Conservation (phyloP, 1,139 yeast species). For the Suhomyces atakaporum region DNA sequence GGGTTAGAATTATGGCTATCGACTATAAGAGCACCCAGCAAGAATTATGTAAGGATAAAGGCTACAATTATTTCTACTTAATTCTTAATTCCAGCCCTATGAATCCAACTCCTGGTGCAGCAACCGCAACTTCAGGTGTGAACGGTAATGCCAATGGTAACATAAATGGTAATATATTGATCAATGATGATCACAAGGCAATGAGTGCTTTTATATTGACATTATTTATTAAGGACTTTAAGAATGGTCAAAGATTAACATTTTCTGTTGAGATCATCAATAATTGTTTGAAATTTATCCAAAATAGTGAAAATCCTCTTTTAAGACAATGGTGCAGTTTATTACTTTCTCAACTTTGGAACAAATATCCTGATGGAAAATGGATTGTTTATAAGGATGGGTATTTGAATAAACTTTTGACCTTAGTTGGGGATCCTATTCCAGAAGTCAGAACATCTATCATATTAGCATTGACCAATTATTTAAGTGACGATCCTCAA, state of each 20-base stretch:
- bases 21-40: conserved; percentile 89
- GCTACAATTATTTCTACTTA: conserved; percentile 82
- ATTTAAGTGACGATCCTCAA: conserved; percentile 48
- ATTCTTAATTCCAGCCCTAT: conserved; percentile 51
- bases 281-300: conserved; percentile 67
- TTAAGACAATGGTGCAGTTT: conserved; percentile 91
- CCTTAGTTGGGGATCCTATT: conserved; percentile 77
- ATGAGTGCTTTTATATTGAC: conserved; percentile 92
- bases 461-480: conserved; percentile 70
- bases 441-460: conserved; percentile 94
- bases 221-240: conserved; percentile 77
- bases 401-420: conserved; percentile 55
- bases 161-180: conserved; percentile 28
- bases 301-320: conserved; percentile 77
- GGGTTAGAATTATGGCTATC: conserved; percentile 98
- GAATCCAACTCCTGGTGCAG: conserved; percentile 27
- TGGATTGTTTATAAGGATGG: conserved; percentile 71
- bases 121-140: conserved; percentile 15
- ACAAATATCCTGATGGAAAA: conserved; percentile 72
- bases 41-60: conserved; percentile 88
- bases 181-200: conserved; percentile 84
- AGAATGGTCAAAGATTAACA: conserved; percentile 78
- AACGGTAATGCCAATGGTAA: conserved; percentile 17
- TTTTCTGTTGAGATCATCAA: conserved; percentile 71
- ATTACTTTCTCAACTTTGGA: conserved; percentile 76